Evolutionary conservation across 2,329 filamentous ascomycete genomes (phyloP), one percentile per base, ranked within the genome.

Genomic region (Incumbomyces delicatus): DNA sequence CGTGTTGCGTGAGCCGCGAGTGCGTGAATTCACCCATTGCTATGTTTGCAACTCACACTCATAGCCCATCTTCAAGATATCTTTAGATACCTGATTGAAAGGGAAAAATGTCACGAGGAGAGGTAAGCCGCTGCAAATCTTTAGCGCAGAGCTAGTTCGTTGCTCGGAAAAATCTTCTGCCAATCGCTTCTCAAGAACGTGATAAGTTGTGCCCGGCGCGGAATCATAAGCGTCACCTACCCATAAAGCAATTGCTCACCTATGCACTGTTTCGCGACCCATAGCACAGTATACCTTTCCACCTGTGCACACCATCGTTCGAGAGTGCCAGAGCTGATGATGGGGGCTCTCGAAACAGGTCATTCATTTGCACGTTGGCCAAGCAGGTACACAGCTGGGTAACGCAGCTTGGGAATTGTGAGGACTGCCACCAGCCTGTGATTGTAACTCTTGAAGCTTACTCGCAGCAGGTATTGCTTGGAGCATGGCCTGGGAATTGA

Each of bases 371-470:
- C 78, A 82, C 63, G 78, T 83, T 64, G 79, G 79, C 65, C 79
- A 83, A 68, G 79, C 79, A 65, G 79, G 79, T 64, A 74, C 71
- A 46, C 79, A 83, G 71, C 74, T 83, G 50, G 79, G 79, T 58
- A 82, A 82, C 68, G 77, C 74, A 60, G 79, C 78, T 57, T 83
- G 79, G 79, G 78, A 83, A 66, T 72, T 82, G 79, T 82, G 76
- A 55, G 77, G 64, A 35, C 56, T 40, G 45, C 44, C 46, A 42
- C 20, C 11, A 46, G 22, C 48, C 48, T 40, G 35, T 34, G 35
- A 41, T 16, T 37, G 30, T n/a, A 33, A 43, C 14, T 35, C 30
- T 27, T 31, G 14, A 41, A 45, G 29, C 38, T 39, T 32, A 29
- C 43, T 18, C 31, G 8, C 48, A 12, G 14, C 41, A 81, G 77